Evolutionary conservation across 148 eudicot genomes (phyloP).

Genomic region (Spergularia marina): DNA sequence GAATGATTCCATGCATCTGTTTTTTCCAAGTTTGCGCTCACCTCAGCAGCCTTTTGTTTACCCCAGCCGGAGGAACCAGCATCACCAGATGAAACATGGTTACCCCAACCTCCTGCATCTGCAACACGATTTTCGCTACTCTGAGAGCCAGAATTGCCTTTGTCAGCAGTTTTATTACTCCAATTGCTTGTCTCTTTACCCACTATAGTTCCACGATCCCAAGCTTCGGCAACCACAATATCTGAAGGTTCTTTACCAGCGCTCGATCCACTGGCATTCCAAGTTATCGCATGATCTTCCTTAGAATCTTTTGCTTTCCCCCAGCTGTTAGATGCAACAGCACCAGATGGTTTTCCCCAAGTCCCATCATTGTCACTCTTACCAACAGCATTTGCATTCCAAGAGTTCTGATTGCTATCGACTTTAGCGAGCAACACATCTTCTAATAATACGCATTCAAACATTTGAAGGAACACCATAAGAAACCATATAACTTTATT

Average conservation of each 20-base stretch:
- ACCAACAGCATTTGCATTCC: conserved; percentile 26
- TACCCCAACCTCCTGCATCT: conserved; percentile 26
- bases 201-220: conserved; percentile 16
- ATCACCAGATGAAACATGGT: conserved; percentile 22
- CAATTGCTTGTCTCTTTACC: conserved; percentile 15
- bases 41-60: conserved; percentile 25
- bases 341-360: conserved; percentile 10
- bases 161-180: conserved; percentile 19
- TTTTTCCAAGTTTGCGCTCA: conserved; percentile 6
- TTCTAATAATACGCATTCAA: conserved; percentile 29
- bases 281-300: conserved; percentile 29
- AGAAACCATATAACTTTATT: background rate
- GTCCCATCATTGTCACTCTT: background rate
- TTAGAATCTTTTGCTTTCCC: conserved; percentile 25
- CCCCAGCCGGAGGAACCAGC: conserved; percentile 32
- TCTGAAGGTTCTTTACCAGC: conserved; percentile 19
- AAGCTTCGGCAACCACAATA: conserved; percentile 9
- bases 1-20: conserved; percentile 14
- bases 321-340: conserved; percentile 33
- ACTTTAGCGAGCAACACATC: conserved; percentile 57
- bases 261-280: conserved; percentile 29
- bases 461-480: background rate
- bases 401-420: conserved; percentile 30
- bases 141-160: conserved; percentile 23
- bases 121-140: conserved; percentile 23